Percentiles rank a stretch among this genome's conserved stretches.
Evolutionary conservation across 495 filamentous ascomycete genomes (phyloP).

Genomic region (Penicillium silybi): DNA sequence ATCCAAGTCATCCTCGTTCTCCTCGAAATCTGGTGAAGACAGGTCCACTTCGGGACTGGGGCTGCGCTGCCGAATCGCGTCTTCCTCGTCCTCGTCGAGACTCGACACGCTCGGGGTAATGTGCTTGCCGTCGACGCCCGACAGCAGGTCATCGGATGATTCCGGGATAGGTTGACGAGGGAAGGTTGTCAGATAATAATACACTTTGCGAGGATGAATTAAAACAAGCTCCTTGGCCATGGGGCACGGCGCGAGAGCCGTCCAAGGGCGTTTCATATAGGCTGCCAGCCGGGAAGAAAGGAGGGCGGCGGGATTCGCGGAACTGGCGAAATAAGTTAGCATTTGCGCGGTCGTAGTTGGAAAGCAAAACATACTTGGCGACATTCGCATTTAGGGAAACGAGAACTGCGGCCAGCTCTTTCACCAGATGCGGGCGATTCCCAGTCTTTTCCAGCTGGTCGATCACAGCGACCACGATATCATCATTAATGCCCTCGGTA

Average conservation of each 20-base stretch:
- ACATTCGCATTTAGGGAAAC: conserved; percentile 74
- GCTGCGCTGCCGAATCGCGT: conserved; percentile 68
- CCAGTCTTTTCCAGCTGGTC: conserved; percentile 86
- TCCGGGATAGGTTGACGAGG: conserved; percentile 81
- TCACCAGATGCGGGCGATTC: conserved; percentile 90
- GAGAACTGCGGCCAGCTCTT: conserved; percentile 84
- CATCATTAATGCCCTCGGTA: conserved; percentile 85
- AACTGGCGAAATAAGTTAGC: conserved; percentile 56
- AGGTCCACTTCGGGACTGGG: conserved; percentile 92
- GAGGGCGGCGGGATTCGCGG: conserved; percentile 90
- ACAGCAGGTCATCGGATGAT: conserved; percentile 52
- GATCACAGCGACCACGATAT: conserved; percentile 90
- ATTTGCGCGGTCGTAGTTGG: background rate
- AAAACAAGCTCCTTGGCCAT: conserved; percentile 88
- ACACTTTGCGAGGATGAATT: conserved; percentile 89
- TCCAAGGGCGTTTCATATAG: conserved; percentile 89
- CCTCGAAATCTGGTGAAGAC: conserved; percentile 81
- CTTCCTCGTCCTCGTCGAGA: conserved; percentile 63
- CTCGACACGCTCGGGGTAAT: conserved; percentile 87
- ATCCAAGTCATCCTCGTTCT: conserved; percentile 51
- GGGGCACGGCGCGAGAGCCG: conserved; percentile 75
- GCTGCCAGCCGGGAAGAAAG: conserved; percentile 86
- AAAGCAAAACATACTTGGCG: conserved; percentile 67
- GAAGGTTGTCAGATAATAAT: conserved; percentile 87
- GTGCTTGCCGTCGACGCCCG: conserved; percentile 42